Evolutionary conservation across 2,329 filamentous ascomycete species (phyloP), one percentile per base, ranked within the genome.

Genomic region (Sphaceloma murrayae): DNA sequence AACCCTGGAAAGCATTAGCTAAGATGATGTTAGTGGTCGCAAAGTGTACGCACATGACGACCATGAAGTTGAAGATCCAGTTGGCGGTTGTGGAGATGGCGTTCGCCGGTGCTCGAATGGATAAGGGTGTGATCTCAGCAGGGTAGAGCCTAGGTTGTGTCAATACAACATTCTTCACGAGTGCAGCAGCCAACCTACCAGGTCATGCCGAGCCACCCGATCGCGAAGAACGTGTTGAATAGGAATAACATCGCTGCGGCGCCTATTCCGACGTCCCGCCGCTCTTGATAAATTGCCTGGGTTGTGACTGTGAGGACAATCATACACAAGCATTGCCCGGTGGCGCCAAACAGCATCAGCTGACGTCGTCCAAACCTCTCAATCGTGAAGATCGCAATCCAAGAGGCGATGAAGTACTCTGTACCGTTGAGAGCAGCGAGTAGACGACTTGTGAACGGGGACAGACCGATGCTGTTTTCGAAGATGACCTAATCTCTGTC

Each of bases 51-150:
- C 21, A 30, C 30, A 47, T 46, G n/a, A 49, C 48, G 17, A 49
- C 48, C 43, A 51, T 46, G 22, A 54, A 59, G 17, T 80, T 80
- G 58, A 78, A 78, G 40, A 77, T 72, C 74, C 74, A 77, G 60
- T 77, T 77, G 5, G 67, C 70, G 4, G 65, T 67, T 0, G 71
- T 73, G 0, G 67, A 64, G 24, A 62, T 50, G 8, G 58, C 60
- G 18, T 55, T 60, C 0, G 59, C 54, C 10, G 55, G 59, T 6
- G 59, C 57, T 45, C 61, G 53, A 46, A 62, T 62, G 3, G 51
- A 46, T 16, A 63, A 50, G 3, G 59, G 59, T 4, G 54, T 55
- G 30, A 62, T 59, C 48, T 63, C 60, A 11, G 54, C 52, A 2
- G 56, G 53, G 24, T 27, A 27, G 24, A 27, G 24, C 24, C n/a